A percentile compares a stretch with the other conserved stretches of the same genome.
Evolutionary conservation across 345 rosid genomes (phyloP).

Genomic region (Heritiera fomes): DNA sequence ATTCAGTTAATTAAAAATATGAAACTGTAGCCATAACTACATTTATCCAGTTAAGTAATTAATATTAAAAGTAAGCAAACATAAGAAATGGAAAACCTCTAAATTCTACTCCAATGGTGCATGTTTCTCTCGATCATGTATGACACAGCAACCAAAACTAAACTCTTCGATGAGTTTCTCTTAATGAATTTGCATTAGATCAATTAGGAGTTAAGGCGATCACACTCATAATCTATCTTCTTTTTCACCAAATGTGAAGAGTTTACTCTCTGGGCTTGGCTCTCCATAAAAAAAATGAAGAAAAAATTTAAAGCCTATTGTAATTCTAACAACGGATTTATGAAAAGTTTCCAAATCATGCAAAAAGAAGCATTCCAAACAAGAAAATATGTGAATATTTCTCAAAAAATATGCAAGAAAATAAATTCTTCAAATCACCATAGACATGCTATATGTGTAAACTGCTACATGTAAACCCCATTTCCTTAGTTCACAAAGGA

Average conservation of each 20-base stretch:
- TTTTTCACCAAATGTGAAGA: not conserved
- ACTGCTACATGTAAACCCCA: not conserved
- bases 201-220: not conserved
- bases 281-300: not conserved
- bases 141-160: not conserved
- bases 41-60: not conserved
- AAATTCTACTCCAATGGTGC: not conserved
- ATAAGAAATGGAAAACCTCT: not conserved
- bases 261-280: not conserved
- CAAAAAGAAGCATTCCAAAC: not conserved
- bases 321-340: not conserved
- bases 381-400: not conserved
- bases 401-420: not conserved
- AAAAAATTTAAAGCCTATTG: not conserved
- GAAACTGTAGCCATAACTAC: not conserved
- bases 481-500: not conserved
- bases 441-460: not conserved
- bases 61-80: not conserved
- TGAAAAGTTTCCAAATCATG: not conserved
- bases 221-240: not conserved
- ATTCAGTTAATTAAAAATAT: not conserved
- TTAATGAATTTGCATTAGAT: not conserved
- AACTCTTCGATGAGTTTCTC: not conserved
- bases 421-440: not conserved
- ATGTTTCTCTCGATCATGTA: not conserved